phyloP scores from a whole-genome alignment of 2,329 filamentous ascomycete genomes.

The Colletotrichum spinosum region DNA sequence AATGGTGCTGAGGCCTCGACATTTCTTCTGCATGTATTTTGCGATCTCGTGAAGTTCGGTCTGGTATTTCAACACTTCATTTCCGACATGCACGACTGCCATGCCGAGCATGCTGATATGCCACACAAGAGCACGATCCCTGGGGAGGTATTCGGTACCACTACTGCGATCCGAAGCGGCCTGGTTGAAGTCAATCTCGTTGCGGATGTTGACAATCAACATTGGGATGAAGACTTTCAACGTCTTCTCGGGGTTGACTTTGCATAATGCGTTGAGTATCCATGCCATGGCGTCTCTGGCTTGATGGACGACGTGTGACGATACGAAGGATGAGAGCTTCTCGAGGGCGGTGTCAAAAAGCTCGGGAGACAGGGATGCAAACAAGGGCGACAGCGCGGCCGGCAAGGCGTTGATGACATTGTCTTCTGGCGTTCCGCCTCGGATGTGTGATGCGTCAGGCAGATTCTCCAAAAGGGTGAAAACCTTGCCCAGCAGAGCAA shows the following conservation, averaged over 20 bases:
- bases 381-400: slow-evolving; percentile 88
- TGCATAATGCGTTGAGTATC: slow-evolving; percentile 96
- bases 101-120: slow-evolving; percentile 97
- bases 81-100: slow-evolving; percentile 96
- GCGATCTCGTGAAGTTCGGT: slow-evolving; percentile 91
- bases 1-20: slow-evolving; percentile 91
- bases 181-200: slow-evolving; percentile 96
- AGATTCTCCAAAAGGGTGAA: slow-evolving; percentile 96
- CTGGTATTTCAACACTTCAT: slow-evolving; percentile 89
- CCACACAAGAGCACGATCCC: slow-evolving; percentile 95
- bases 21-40: slow-evolving; percentile 95
- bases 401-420: slow-evolving; percentile 96
- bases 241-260: slow-evolving; percentile 93
- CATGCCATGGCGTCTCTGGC: slow-evolving; percentile 98
- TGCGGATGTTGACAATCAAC: slow-evolving; percentile 90
- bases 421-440: slow-evolving; percentile 93
- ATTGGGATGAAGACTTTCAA: slow-evolving; percentile 91
- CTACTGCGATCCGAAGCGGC: slow-evolving; percentile 95
- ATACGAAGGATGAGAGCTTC: slow-evolving; percentile 92
- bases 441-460: slow-evolving; percentile 87
- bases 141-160: slow-evolving; percentile 90
- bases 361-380: slow-evolving; percentile 91
- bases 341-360: slow-evolving; percentile 92
- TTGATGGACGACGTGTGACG: slow-evolving; percentile 95
- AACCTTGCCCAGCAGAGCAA: slow-evolving; percentile 90